Conservation (phyloP, 176 grass and related monocot genomes). For the Triticum urartu region DNA sequence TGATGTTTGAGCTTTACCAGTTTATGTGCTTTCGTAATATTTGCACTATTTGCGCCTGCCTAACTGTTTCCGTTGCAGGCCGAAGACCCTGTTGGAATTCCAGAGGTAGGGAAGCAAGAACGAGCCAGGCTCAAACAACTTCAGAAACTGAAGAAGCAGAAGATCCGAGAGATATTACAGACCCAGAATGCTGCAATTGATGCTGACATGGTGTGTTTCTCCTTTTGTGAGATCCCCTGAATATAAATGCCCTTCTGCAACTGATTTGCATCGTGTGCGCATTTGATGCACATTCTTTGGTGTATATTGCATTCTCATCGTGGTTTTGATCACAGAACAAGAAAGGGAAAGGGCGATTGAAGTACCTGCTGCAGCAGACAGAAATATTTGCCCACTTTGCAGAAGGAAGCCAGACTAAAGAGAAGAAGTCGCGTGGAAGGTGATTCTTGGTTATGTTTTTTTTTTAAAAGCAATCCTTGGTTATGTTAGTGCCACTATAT, state of each 20-base stretch:
- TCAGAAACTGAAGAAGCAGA: conserved; percentile 75
- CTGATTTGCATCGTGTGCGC: neutral
- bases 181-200: conserved; percentile 83
- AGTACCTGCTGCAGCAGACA: conserved; percentile 88
- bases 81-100: conserved; percentile 28
- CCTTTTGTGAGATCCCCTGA: neutral
- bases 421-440: conserved; percentile 83
- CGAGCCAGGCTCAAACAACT: conserved; percentile 68
- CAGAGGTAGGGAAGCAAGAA: conserved; percentile 68
- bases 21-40: neutral
- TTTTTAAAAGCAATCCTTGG: conserved; percentile 12
- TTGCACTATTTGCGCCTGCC: neutral
- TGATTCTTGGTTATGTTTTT: neutral
- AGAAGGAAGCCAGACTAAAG: conserved; percentile 64
- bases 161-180: conserved; percentile 75
- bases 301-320: neutral
- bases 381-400: conserved; percentile 96
- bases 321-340: conserved; percentile 59
- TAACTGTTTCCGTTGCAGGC: conserved; percentile 32
- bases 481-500: conserved; percentile 1
- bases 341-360: conserved; percentile 83
- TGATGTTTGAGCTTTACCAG: neutral
- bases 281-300: neutral
- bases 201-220: conserved; percentile 68
- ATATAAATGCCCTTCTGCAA: neutral